phyloP scores from a whole-genome alignment of 225 moss, liverwort and hornwort genomes.

The Bryum argenteum region DNA sequence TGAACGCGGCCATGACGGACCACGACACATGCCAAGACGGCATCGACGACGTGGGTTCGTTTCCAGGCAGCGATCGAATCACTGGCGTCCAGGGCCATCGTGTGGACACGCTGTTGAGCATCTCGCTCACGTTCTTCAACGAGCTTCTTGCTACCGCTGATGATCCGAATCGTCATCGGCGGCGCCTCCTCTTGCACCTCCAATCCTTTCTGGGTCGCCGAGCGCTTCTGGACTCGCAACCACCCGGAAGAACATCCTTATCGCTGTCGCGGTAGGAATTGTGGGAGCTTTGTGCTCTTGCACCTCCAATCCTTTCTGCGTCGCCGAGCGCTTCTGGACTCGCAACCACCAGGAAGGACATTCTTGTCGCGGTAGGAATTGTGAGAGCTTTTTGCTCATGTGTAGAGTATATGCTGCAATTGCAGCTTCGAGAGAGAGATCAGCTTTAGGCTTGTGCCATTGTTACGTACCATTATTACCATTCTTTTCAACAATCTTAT shows the following conservation, averaged over 20 bases:
- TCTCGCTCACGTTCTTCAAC: conserved; percentile 48
- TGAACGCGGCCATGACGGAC: conserved; percentile 51
- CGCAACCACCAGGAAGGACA: not conserved
- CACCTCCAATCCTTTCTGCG: no score
- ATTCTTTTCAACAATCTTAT: conserved; percentile 35
- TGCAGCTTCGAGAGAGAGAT: conserved; percentile 39
- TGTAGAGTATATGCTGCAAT: conserved; percentile 59
- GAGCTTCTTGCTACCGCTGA: conserved; percentile 21
- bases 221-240: conserved; percentile 22
- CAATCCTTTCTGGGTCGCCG: conserved; percentile 26
- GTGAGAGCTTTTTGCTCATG: conserved; percentile 27
- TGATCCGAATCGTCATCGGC: conserved; percentile 36
- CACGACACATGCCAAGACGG: conserved; percentile 61
- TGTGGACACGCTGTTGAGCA: conserved; percentile 51
- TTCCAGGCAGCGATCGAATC: conserved; percentile 42
- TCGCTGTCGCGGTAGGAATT: conserved; percentile 19
- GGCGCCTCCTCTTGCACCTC: conserved; percentile 46
- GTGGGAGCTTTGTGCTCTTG: no score
- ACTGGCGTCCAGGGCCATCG: conserved; percentile 33
- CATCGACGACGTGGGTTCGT: conserved; percentile 48
- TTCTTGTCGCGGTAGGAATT: not conserved
- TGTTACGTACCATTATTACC: conserved; percentile 20
- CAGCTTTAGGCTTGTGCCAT: conserved; percentile 20
- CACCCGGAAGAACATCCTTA: conserved; percentile 13
- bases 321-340: no score